Percentiles rank a stretch among this genome's conserved stretches.
Conservation (phyloP, 495 filamentous ascomycete genomes). For the Penicillium steckii region DNA sequence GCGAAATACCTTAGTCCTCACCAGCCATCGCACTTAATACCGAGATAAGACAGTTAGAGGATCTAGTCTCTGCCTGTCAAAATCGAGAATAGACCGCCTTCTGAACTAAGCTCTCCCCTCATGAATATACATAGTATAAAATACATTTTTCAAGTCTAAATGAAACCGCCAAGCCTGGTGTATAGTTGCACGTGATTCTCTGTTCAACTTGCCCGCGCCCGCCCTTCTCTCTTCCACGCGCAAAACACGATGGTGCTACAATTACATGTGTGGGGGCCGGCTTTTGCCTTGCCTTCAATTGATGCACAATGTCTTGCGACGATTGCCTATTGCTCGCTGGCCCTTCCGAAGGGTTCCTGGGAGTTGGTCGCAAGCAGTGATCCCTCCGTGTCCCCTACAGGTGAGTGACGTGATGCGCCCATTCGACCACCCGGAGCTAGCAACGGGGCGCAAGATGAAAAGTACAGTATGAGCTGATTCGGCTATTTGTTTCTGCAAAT, state of each 20-base stretch:
- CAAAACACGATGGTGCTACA: slow-evolving; percentile 59
- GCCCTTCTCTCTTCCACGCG: slow-evolving; percentile 14
- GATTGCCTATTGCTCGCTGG: slow-evolving; percentile 66
- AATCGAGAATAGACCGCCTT: neutral
- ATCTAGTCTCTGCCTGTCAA: too few relatives aligned
- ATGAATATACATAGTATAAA: neutral
- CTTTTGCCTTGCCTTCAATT: slow-evolving; percentile 82
- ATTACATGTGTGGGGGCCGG: slow-evolving; percentile 90
- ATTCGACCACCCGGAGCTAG: slow-evolving; percentile 4
- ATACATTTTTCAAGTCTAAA: neutral
- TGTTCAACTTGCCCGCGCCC: slow-evolving; percentile 15
- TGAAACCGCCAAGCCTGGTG: neutral
- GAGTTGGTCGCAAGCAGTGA: slow-evolving; percentile 73
- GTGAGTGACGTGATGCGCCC: slow-evolving; percentile 52
- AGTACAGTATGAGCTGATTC: slow-evolving; percentile 1
- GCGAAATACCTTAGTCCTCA: too few relatives aligned
- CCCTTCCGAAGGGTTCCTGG: slow-evolving; percentile 63
- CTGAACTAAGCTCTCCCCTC: neutral
- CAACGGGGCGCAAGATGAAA: neutral
- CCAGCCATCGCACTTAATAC: too few relatives aligned
- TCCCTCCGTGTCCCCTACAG: slow-evolving; percentile 68
- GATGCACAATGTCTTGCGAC: slow-evolving; percentile 83
- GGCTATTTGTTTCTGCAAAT: neutral
- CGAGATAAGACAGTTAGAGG: too few relatives aligned
- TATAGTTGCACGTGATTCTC: slow-evolving; percentile 31